Base-by-base conservation (phyloP, 2,329 filamentous ascomycete genomes). In the Fragosphaeria purpurea region DNA sequence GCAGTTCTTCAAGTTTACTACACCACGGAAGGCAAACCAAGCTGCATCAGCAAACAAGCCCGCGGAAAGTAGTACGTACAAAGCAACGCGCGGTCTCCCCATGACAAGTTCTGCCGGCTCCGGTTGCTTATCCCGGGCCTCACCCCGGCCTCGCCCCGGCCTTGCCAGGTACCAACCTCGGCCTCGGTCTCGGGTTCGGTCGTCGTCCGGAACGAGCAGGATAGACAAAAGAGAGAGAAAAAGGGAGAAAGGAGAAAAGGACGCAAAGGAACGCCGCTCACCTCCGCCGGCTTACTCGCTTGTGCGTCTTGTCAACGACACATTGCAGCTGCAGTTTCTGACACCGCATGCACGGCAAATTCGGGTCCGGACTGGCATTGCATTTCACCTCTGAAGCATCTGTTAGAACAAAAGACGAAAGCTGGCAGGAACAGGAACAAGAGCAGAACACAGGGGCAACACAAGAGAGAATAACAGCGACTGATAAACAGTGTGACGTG, bases 1-100 rank as follows among this genome's bases (percentile, higher is more conserved):
- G 75, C 5, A 79, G 64, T 54, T 75, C 71, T 55, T 79, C 76
- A 4, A 79, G 64, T 59, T 79, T 79, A 57, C 76, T 78, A 44
- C n/a, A 50, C 45, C 47, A 31, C 22, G 22, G 22, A 22, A 22
- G 22, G 22, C 22, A 22, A 22, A 22, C 22, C 22, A n/a, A 41
- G 38, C 22, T 4, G n/a, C 35, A 48, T 58, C 9, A 56, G 53
- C 30, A 38, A 5, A 12, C 3, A 33, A 11, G n/a, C 13, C 22
- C 22, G 22, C 22, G 22, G 22, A 22, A 22, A 22, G 22, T 22
- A 30, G 7, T 7, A 5, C 22, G 22, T 22, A 22, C 22, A 22
- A 22, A 22, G 22, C 22, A 2, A 22, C 22, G 22, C 22, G 22
- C 22, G 22, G 22, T 22, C 22, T 22, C 22, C 22, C 22, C 22